Evolutionary conservation across 78 protist species (phyloP).

Genomic region (Fonticula alba): DNA sequence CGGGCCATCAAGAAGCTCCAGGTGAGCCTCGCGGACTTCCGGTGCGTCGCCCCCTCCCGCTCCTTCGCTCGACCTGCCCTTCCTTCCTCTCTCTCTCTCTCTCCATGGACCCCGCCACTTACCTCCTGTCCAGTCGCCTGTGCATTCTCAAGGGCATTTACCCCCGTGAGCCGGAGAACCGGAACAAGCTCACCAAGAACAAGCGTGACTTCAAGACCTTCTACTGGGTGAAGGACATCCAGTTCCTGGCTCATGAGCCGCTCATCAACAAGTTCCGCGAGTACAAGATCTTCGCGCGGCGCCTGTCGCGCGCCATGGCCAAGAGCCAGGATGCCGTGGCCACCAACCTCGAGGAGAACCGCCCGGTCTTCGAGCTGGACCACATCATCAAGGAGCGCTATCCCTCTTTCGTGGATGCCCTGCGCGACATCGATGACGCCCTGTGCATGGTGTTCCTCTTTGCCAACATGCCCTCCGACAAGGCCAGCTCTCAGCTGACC

Average conservation of each 20-base stretch:
- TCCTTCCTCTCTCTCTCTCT: background rate
- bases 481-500: background rate
- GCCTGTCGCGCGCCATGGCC: conserved; percentile 12
- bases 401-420: conserved; percentile 80
- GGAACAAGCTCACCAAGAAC: conserved; percentile 38
- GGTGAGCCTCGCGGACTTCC: conserved; percentile 54
- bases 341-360: background rate
- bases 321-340: background rate
- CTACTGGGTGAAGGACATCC: conserved; percentile 53
- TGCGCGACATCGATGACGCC: conserved; percentile 85
- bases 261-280: conserved; percentile 57
- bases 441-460: conserved; percentile 60
- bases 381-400: conserved; percentile 57
- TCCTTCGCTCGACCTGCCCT: background rate
- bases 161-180: conserved; percentile 84
- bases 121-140: conserved; percentile 34
- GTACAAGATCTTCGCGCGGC: conserved; percentile 19
- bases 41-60: conserved; percentile 7
- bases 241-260: conserved; percentile 74
- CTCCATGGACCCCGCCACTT: background rate
- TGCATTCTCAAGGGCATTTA: conserved; percentile 95
- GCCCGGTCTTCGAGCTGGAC: conserved; percentile 34
- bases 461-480: conserved; percentile 30
- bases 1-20: conserved; percentile 60
- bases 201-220: conserved; percentile 1